Conservation (phyloP, 495 filamentous ascomycete genomes). For the Neurospora sp. region DNA sequence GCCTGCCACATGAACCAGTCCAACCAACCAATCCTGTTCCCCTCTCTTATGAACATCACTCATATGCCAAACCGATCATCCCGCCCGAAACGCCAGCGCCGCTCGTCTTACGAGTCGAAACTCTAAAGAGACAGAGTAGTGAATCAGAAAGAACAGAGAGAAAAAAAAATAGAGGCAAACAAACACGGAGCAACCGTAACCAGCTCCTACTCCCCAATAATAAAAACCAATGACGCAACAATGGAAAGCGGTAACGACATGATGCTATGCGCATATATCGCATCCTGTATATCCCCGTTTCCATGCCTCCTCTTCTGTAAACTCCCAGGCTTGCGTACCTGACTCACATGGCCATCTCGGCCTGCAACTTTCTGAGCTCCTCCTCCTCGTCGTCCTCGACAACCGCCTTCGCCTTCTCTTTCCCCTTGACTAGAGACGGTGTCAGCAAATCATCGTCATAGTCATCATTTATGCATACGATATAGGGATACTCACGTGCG, state of each 20-base stretch:
- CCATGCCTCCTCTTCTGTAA: slow-evolving; percentile 1
- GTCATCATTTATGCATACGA: not conserved
- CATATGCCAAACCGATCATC: not conserved
- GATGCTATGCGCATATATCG: not conserved
- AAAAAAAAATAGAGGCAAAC: not conserved
- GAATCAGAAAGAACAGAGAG: not conserved
- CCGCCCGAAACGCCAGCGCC: not conserved
- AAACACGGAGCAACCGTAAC: not conserved
- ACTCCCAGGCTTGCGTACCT: not conserved
- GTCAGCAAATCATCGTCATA: slow-evolving; percentile 14
- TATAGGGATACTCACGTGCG: slow-evolving; percentile 52
- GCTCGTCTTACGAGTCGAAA: not conserved
- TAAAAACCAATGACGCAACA: not conserved
- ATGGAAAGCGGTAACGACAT: not conserved
- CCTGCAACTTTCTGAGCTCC: slow-evolving; percentile 85
- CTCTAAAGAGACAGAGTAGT: not conserved
- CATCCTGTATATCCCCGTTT: not conserved
- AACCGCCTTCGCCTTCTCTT: slow-evolving; percentile 38
- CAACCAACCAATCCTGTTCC: not conserved
- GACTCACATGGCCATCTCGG: slow-evolving; percentile 86
- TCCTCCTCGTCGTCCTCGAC: slow-evolving; percentile 93
- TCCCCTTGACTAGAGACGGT: slow-evolving; percentile 44
- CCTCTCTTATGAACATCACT: not conserved
- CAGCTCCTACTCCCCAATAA: not conserved
- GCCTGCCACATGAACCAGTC: not conserved